Base-by-base conservation (phyloP, 345 rosid genomes). In the Camelina sativa region DNA sequence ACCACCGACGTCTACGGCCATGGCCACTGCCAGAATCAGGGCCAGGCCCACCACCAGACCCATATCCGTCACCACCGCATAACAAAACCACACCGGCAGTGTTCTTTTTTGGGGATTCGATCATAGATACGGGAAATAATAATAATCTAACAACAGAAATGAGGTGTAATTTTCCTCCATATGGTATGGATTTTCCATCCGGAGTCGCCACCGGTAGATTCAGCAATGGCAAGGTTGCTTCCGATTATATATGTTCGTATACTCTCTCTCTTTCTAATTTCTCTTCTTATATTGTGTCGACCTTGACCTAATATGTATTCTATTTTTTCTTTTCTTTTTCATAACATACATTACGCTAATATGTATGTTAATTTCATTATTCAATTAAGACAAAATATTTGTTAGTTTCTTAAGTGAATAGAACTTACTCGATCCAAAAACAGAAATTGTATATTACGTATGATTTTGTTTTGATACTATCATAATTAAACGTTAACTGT, bases 61-160 rank as follows among this genome's bases (percentile, higher is more conserved):
- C 65, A 41, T 16, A 43, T 34, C 46, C 66, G 30, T 11, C 44
- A 56, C 32, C 41, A 56, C 32, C 41, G 48, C 46, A 19, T 5
- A 76, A 79, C 10, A 69, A 32, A 48, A 23, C 37, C 2, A 37
- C 65, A 30, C 83, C 76, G 8, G 81, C 87, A 1, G 9, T 55
- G 3, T 48, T 86, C 8, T 75, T 62, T 66, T 82, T 84, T 25
- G 86, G 90, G 7, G 86, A 86, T 66, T 86, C 87, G 0, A 67
- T 82, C 11, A 65, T 79, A 10, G 87, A 84, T 59, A 73, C 90
- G 0, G 90, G 87, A 30, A 86, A 84, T 66, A 86, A 86, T 53
- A 82, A 84, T 67, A 1, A 67, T 19, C n/a, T 86, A 44, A 25
- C 40, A 0, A 84, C 87, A 0, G 2, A 69, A 7, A 67, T 47